Evolutionary conservation across 139 green algal genomes (phyloP).

Genomic region (Spirogloea muscicola): DNA sequence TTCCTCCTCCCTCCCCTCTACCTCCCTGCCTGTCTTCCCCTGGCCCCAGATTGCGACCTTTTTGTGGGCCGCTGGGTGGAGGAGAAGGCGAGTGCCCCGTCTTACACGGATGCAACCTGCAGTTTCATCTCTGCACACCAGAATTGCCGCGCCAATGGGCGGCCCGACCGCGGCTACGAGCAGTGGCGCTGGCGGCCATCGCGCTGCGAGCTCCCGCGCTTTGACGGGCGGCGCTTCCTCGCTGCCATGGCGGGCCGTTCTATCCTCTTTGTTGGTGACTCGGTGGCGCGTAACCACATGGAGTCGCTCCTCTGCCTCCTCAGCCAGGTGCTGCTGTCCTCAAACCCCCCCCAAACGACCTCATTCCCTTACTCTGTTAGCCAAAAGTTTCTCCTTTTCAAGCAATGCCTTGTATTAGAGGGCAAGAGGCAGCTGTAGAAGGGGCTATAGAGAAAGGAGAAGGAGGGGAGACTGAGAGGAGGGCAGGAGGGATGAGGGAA

Average conservation of each 20-base stretch:
- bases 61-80: slow-evolving; percentile 22
- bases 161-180: slow-evolving; percentile 31
- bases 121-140: slow-evolving; percentile 27
- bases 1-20: no score
- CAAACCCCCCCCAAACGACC: no score
- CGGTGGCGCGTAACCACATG: slow-evolving; percentile 18
- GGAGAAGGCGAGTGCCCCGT: background rate
- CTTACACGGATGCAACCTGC: slow-evolving; percentile 18
- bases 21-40: no score
- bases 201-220: slow-evolving; percentile 2
- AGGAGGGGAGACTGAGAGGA: background rate
- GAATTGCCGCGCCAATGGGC: slow-evolving; percentile 30
- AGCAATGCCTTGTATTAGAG: no score
- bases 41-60: slow-evolving; percentile 21
- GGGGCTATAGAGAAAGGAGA: background rate
- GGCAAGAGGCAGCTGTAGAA: background rate
- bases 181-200: slow-evolving; percentile 11
- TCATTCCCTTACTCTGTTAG: no score
- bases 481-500: no score
- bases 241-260: background rate
- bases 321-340: slow-evolving; percentile 13
- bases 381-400: no score
- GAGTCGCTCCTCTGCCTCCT: slow-evolving; percentile 33
- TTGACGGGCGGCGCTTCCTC: slow-evolving; percentile 17
- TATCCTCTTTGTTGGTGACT: slow-evolving; percentile 23